These are phyloP conservation scores for Roridomyces roridus DNA, from an alignment of 768 basidiomycete species.

Conservation along the genomic window DNA sequence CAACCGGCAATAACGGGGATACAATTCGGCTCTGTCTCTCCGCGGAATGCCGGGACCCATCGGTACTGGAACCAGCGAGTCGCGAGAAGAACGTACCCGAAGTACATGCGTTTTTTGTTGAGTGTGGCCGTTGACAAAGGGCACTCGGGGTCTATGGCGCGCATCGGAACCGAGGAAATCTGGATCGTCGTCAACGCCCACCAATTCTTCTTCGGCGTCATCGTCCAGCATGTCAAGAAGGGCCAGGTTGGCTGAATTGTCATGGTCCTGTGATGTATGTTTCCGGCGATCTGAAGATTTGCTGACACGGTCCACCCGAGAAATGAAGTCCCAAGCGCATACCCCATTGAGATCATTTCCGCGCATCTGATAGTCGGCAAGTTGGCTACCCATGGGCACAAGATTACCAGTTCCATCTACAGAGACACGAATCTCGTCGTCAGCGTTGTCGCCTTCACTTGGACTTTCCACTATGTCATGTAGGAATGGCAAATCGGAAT, in stretches of 20 bases:
- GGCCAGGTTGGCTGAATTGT: background rate
- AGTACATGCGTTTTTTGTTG: slow-evolving; percentile 24
- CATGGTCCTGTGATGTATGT: background rate
- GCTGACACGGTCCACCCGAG: slow-evolving; percentile 27
- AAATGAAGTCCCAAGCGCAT: slow-evolving; percentile 36
- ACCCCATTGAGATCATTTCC: slow-evolving; percentile 19
- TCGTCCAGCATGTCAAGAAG: background rate
- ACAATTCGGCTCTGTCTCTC: slow-evolving; percentile 25
- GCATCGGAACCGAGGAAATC: background rate
- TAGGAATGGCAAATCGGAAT: background rate
- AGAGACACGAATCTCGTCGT: slow-evolving; percentile 1
- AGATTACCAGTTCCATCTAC: slow-evolving; percentile 18
- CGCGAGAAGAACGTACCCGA: background rate
- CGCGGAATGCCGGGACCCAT: slow-evolving; percentile 42
- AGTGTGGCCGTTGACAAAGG: background rate
- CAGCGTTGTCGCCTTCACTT: slow-evolving; percentile 10
- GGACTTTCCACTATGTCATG: background rate
- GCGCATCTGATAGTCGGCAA: slow-evolving; percentile 33
- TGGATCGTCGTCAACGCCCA: background rate
- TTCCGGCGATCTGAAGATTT: background rate
- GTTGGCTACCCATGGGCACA: slow-evolving; percentile 19
- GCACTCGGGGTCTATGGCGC: background rate
- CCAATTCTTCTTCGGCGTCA: slow-evolving; percentile 5
- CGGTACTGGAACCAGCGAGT: slow-evolving; percentile 35
- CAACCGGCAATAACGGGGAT: slow-evolving; percentile 34